Evolutionary conservation across 345 rosid genomes (phyloP), one percentile per base, ranked within the genome.

Genomic region (Aegle marmelos): DNA sequence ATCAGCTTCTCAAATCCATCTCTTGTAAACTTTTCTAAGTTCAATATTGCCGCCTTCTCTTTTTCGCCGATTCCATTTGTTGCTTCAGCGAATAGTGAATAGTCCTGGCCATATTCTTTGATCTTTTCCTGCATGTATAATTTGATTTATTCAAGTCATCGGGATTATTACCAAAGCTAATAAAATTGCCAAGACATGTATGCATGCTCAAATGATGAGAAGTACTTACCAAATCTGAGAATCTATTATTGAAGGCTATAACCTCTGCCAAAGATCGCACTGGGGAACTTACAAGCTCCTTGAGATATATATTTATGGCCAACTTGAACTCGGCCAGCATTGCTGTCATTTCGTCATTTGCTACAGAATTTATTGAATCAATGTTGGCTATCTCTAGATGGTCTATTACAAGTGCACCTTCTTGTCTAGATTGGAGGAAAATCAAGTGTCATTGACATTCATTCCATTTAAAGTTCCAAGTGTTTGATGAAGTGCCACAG

Each of bases 1-100:
- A 91, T 88, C 83, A 88, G 24, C 79, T 88, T 89, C 83, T 87
- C 88, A 56, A 90, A 78, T 59, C 93, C 97, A 1, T 87, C 79
- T 70, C 24, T 80, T 2, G 86, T 75, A 22, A 90, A 75, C 39
- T 72, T 48, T 25, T 72, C 78, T 78, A 88, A 36, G 8, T 78
- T 84, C 24, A 80, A 57, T 59, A 76, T 6, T n/a, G 81, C 87
- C 21, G 72, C 69, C 68, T 73, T 79, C 62, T 78, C 83, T 22
- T n/a, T 50, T 7, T 59, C 21, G 21, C 68, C 76, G 2, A 78
- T 82, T 25, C 84, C 85, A n/a, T 82, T 77, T 54, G 82, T 76
- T 2, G 78, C 76, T 73, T 84, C 66, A 0, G 87, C 73, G 8
- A 31, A 58, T 10, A 72, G 54, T 31, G 81, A 71, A n/a, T 25